Percentiles rank a stretch among this genome's conserved stretches.
These are phyloP conservation scores for Xylariaceae sp. DNA, from an alignment of 2,329 filamentous ascomycete species.

Conservation along the genomic window DNA sequence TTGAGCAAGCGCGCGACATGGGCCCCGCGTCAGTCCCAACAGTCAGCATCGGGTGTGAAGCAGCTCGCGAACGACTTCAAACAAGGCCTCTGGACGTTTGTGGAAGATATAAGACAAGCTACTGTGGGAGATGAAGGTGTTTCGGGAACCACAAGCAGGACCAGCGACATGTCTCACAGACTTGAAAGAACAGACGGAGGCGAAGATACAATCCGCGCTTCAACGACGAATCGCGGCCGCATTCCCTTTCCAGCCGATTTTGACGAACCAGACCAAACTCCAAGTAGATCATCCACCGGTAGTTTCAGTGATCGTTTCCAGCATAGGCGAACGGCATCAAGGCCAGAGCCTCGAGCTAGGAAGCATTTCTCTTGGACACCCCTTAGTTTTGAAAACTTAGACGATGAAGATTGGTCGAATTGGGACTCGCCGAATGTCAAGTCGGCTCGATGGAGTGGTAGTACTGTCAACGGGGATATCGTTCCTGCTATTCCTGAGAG, in stretches of 20 bases:
- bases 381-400: constrained; percentile 51
- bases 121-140: constrained; percentile 92
- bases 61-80: constrained; percentile 87
- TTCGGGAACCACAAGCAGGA: constrained; percentile 45
- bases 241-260: constrained; percentile 41
- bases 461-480: constrained; percentile 49
- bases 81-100: constrained; percentile 87
- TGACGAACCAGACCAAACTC: constrained; percentile 29
- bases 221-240: constrained; percentile 37
- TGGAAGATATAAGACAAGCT: constrained; percentile 91
- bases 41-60: constrained; percentile 48
- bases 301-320: constrained; percentile 27
- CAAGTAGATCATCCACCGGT: constrained; percentile 31
- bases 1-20: constrained; percentile 57
- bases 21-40: constrained; percentile 50
- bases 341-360: constrained; percentile 36
- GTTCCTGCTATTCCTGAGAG: constrained; percentile 44
- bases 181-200: constrained; percentile 29
- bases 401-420: constrained; percentile 62
- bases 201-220: constrained; percentile 47
- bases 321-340: constrained; percentile 30
- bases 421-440: constrained; percentile 56
- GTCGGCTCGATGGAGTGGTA: constrained; percentile 62
- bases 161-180: constrained; percentile 30
- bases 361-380: constrained; percentile 61